Evolutionary conservation across 768 basidiomycete genomes (phyloP), one percentile per base, ranked within the genome.

Genomic region (Podaxis sp.): DNA sequence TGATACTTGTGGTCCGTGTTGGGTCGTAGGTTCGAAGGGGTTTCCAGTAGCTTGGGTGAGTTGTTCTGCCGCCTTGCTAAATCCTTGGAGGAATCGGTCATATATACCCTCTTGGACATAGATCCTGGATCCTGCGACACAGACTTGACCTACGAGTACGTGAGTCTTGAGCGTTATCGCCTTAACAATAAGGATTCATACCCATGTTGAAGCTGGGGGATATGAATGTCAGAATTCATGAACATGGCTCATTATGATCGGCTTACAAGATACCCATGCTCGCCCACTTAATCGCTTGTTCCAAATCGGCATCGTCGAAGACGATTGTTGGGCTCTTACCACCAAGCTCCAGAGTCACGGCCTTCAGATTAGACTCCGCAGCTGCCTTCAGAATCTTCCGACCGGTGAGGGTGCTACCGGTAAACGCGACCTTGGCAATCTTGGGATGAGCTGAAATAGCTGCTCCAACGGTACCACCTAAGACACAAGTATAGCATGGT

Each of bases 111-210:
- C 81, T 68, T 96, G 94, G 4, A 96, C 92, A 69, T 85, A 94
- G 64, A 96, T 89, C 54, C 95, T 85, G 8, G 93, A 89, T 9
- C 93, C 91, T 8, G 93, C 93, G 67, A 85, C 86, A 76, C 94
- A 96, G n/a, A 82, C 80, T 76, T 96, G 94, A 11, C 60, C 60
- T 61, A 11, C 25, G 5, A 38, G 2, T 24, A 25, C 9, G 8
- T 37, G 17, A 51, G 19, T 22, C 29, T 19, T 2, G 17, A 19
- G 8, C 17, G 4, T 24, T 17, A 11, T n/a, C 15, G 9, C 24
- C 13, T 36, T 19, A 8, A 22, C 5, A n/a, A 11, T 3, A 54
- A n/a, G 1, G 17, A 17, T 37, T 3, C 41, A 36, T 22, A 55
- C 60, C 60, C 60, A 61, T 61, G 12, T 61, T 61, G 5, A 22